phyloP scores from a whole-genome alignment of 192 early-diverging fungal genomes.

The Dimargaris xerosporica region DNA sequence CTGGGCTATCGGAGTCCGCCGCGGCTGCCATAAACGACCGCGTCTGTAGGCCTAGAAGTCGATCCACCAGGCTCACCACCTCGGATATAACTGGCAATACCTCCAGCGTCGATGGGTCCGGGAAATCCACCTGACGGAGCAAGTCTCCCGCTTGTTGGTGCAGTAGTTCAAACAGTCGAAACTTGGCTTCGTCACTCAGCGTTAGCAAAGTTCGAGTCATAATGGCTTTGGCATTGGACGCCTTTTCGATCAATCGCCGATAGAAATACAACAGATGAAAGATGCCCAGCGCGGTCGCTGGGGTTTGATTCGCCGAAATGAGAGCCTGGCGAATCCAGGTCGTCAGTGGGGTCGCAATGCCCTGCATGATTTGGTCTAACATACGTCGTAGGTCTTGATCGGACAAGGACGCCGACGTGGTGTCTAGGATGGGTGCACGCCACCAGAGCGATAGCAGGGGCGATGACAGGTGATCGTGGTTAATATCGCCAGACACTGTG shows the following conservation, averaged over 20 bases:
- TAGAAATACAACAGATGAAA: slow-evolving; percentile 9
- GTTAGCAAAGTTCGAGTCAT: not conserved
- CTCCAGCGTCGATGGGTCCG: not conserved
- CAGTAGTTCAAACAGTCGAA: not conserved
- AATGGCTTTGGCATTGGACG: not conserved
- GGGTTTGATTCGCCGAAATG: not conserved
- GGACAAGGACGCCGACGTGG: too few species aligned
- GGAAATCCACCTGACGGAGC: not conserved
- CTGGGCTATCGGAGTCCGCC: not conserved
- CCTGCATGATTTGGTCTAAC: not conserved
- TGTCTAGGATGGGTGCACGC: too few species aligned
- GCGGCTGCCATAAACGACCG: not conserved
- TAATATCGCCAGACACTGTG: not conserved
- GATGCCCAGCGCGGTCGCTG: not conserved
- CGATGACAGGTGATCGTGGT: too few species aligned
- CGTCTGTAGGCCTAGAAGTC: not conserved
- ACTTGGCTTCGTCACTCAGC: slow-evolving; percentile 1
- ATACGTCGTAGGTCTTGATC: not conserved
- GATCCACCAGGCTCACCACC: not conserved
- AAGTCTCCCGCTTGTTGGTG: not conserved
- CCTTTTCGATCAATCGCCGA: not conserved
- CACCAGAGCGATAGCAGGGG: too few species aligned
- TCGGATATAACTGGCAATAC: not conserved
- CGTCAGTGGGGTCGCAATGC: not conserved
- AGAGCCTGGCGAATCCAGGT: not conserved